Conservation (phyloP, 2,329 filamentous ascomycete genomes). For the Penicillium thymicola region DNA sequence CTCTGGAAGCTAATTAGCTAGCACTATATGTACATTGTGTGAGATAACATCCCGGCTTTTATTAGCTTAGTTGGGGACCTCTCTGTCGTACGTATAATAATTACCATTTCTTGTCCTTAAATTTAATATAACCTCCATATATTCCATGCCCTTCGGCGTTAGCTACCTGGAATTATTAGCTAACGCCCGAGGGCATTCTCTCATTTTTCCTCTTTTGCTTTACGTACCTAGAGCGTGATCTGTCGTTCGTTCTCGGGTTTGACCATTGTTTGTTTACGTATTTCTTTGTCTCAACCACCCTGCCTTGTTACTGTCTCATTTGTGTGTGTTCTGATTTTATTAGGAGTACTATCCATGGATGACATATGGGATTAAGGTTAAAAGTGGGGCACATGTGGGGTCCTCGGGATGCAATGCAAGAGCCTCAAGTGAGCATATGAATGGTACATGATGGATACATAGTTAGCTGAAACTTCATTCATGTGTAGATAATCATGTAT, state of each 20-base stretch:
- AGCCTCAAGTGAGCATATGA: background rate
- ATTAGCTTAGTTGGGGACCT: background rate
- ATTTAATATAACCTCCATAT: too few relatives aligned
- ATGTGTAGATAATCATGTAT: background rate
- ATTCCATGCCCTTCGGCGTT: background rate
- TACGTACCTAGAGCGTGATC: background rate
- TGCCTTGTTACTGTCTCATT: background rate
- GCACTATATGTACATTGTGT: too few relatives aligned
- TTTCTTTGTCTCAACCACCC: background rate
- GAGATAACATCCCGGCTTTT: accelerated
- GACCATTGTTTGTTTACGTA: background rate
- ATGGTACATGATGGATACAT: background rate
- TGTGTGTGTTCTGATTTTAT: background rate
- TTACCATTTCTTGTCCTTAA: background rate
- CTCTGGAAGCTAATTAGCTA: background rate
- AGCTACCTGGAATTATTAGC: background rate
- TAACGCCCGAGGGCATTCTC: background rate
- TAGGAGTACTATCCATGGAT: background rate
- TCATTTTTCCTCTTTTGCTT: background rate
- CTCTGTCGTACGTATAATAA: background rate
- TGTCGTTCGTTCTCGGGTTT: background rate
- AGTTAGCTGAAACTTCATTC: background rate
- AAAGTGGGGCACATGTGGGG: background rate
- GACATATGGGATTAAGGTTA: background rate
- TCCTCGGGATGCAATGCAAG: background rate